phyloP scores from a whole-genome alignment of 306 rosid species.

The Glycyrrhiza uralensis region DNA sequence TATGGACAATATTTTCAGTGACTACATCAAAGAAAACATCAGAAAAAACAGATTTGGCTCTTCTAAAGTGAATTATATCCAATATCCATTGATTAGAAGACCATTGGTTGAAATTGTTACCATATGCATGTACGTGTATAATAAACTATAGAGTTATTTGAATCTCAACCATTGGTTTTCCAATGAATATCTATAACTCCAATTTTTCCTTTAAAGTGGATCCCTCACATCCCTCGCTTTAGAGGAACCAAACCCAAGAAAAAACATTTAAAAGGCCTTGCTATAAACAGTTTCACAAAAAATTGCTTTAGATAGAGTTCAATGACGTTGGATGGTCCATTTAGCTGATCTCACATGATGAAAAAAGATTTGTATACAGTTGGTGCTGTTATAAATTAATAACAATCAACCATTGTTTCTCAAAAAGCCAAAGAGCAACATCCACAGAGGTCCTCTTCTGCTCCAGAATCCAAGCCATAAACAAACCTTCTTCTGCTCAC shows the following conservation, averaged over 20 bases:
- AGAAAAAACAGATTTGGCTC: background rate
- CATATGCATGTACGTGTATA: too few relatives aligned
- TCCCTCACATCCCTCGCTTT: too few relatives aligned
- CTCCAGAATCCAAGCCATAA: conserved; percentile 1
- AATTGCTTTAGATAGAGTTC: background rate
- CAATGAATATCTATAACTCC: background rate
- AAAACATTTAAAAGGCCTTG: background rate
- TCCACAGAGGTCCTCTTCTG: background rate
- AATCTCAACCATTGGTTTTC: background rate
- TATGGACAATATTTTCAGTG: background rate
- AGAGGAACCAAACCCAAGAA: background rate
- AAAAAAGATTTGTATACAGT: background rate
- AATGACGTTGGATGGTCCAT: background rate
- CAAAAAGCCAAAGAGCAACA: background rate
- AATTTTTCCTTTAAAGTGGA: too few relatives aligned
- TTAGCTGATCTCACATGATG: background rate
- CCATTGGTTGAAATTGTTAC: background rate
- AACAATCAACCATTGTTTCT: background rate
- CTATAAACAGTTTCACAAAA: background rate
- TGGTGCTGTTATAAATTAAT: background rate
- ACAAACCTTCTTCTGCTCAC: background rate
- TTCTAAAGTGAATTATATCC: background rate
- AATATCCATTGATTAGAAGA: too few relatives aligned
- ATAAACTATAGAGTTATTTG: background rate
- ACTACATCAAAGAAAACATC: background rate